Conservation (phyloP, 306 rosid genomes). For the Casuarina cunninghamiana region DNA sequence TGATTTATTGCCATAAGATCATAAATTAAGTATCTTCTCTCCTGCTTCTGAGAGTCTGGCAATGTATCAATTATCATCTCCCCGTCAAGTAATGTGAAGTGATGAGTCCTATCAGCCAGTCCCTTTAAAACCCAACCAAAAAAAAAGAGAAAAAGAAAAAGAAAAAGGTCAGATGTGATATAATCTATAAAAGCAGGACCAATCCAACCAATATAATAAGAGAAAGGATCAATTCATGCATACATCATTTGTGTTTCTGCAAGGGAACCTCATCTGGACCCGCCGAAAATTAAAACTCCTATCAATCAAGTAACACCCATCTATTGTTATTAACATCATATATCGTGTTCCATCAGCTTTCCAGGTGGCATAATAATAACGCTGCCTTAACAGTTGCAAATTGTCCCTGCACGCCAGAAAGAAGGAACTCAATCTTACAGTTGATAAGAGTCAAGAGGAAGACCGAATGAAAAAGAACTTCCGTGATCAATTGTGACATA, state of each 20-base stretch:
- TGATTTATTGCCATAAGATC: slow-evolving; percentile 80
- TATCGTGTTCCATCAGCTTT: slow-evolving; percentile 98
- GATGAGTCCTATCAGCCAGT: slow-evolving; percentile 70
- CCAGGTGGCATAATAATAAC: slow-evolving; percentile 98
- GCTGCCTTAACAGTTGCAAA: slow-evolving; percentile 85
- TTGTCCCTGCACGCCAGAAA: slow-evolving; percentile 69
- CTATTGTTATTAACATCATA: slow-evolving; percentile 90
- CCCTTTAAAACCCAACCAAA: slow-evolving; percentile 43
- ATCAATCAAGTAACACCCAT: slow-evolving; percentile 93
- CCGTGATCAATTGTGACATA: slow-evolving; percentile 17
- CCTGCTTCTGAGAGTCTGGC: slow-evolving; percentile 85
- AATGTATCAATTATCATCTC: slow-evolving; percentile 91
- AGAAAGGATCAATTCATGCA: slow-evolving; percentile 28
- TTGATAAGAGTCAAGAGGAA: slow-evolving; percentile 21
- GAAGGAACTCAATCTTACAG: slow-evolving; percentile 23
- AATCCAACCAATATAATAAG: slow-evolving; percentile 4
- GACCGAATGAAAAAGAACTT: slow-evolving; percentile 5
- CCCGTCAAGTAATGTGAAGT: slow-evolving; percentile 88
- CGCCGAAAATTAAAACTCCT: slow-evolving; percentile 83
- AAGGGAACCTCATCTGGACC: slow-evolving; percentile 97
- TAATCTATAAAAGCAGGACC: slow-evolving; percentile 26
- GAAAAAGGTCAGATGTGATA: slow-evolving; percentile 33
- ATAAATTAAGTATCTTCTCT: slow-evolving; percentile 94
- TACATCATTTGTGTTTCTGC: slow-evolving; percentile 75
- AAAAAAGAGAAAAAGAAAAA: neutral